Conservation (phyloP, 805 yeast genomes). For the Candida sphagnicola region DNA sequence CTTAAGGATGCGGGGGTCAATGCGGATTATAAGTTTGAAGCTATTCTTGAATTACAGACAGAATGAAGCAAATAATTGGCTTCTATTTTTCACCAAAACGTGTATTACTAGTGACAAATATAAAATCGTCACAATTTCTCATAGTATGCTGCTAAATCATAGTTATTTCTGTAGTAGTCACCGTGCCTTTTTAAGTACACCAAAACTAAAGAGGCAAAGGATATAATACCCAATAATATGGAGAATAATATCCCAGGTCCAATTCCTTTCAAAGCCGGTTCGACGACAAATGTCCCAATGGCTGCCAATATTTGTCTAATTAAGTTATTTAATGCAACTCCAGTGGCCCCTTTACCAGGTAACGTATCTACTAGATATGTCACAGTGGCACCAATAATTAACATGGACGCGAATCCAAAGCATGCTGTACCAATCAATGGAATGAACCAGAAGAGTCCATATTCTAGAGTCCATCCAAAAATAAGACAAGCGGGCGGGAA, state of each 20-base stretch:
- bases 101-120: no score
- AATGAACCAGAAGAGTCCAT: constrained; percentile 65
- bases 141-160: constrained; percentile 54
- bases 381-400: constrained; percentile 74
- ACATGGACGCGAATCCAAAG: constrained; percentile 81
- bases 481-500: constrained; percentile 65
- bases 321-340: constrained; percentile 78
- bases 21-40: constrained; percentile 64
- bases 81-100: no score
- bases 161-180: constrained; percentile 58
- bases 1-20: constrained; percentile 66
- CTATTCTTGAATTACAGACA: constrained; percentile 16
- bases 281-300: constrained; percentile 67
- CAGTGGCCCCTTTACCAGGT: constrained; percentile 88
- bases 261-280: constrained; percentile 63
- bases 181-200: constrained; percentile 52
- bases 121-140: constrained; percentile 36
- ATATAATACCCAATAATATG: constrained; percentile 58
- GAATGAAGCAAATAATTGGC: not conserved
- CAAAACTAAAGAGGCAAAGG: constrained; percentile 39
- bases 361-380: constrained; percentile 80
- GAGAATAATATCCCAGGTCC: constrained; percentile 70
- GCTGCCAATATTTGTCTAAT: constrained; percentile 74
- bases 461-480: constrained; percentile 79
- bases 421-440: constrained; percentile 80